Percentiles rank a stretch among this genome's conserved stretches.
Conservation (phyloP, 805 yeast species). For the Metschnikowia similis region DNA sequence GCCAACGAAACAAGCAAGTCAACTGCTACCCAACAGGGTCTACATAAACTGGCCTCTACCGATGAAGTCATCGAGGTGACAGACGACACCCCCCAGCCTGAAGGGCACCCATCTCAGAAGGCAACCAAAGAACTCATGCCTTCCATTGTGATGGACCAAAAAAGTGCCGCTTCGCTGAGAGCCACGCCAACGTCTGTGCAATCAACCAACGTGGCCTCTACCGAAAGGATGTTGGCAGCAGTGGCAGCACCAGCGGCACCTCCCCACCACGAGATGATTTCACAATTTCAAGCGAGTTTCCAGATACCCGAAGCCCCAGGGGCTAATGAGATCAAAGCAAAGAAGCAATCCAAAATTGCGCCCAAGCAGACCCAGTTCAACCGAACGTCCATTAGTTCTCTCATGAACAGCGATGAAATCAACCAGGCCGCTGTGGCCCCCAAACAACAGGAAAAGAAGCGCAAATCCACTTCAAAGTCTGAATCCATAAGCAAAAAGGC, state of each 20-base stretch:
- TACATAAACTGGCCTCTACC: neutral
- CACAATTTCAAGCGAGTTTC: constrained; percentile 30
- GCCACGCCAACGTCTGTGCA: neutral
- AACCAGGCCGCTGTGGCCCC: constrained; percentile 3
- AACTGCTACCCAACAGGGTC: neutral
- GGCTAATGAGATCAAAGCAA: neutral
- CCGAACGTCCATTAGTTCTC: constrained; percentile 37
- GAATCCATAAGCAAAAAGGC: constrained; percentile 10
- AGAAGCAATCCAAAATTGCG: constrained; percentile 1
- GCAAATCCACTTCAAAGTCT: constrained; percentile 11
- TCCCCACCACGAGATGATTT: neutral
- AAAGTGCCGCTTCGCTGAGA: neutral
- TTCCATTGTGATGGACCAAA: neutral
- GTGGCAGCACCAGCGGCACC: neutral
- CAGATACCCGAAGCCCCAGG: constrained; percentile 10
- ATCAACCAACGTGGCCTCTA: neutral
- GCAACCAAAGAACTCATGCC: neutral
- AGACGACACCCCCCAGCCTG: neutral
- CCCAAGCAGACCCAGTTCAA: constrained; percentile 13
- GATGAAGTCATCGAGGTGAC: neutral
- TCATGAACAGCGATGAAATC: constrained; percentile 36
- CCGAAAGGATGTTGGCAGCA: neutral
- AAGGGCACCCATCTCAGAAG: neutral
- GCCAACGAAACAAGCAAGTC: neutral
- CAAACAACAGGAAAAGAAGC: constrained; percentile 10